Evolutionary conservation across 2,329 filamentous ascomycete species (phyloP), one percentile per base, ranked within the genome.

Genomic region (Calonectria fujianensis): DNA sequence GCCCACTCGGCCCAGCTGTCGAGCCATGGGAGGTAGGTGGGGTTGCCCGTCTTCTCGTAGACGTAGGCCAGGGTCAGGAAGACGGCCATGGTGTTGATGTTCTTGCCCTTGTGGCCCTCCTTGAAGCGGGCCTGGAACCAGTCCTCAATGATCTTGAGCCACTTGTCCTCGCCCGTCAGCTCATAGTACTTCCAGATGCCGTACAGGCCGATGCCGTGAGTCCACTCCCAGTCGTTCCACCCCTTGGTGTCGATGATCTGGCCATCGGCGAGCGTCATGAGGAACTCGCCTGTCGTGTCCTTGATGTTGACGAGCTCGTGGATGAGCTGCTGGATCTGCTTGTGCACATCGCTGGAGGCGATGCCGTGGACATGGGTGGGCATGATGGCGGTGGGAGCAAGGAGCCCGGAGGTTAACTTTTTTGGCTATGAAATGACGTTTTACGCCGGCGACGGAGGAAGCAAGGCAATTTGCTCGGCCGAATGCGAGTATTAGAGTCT

Each of bases 141-240:
- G 72, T 90, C 88, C 81, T 94, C 89, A 79, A 96, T 95, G 75
- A 94, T 92, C 75, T 88, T 84, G 27, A 95, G 88, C 70, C 91
- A 90, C 37, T 86, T 84, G 1, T 87, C 83, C 37, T 93, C 91
- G 61, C 91, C 92, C 0, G 93, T 95, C 77, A 96, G 85, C 73
- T 92, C 91, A 85, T 96, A 94, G 87, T 96, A 96, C 82, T 95
- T 93, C 92, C 93, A 96, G 70, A 96, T 90, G 35, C 94, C 94
- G 84, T 96, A 95, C 27, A 96, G 90, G 7, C 94, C 94, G 80
- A 96, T 91, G 54, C 94, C 94, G 83, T 96, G 94, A 1, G 94
- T 95, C 93, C 93, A 95, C 85, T 96, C 94, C 94, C 94, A 96
- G 81, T 93, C 93, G 76, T 94, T 90, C 94, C 94, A 96, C 72